Evolutionary conservation across 805 yeast genomes (phyloP).

Genomic region (Cyberlindnera amylophila): DNA sequence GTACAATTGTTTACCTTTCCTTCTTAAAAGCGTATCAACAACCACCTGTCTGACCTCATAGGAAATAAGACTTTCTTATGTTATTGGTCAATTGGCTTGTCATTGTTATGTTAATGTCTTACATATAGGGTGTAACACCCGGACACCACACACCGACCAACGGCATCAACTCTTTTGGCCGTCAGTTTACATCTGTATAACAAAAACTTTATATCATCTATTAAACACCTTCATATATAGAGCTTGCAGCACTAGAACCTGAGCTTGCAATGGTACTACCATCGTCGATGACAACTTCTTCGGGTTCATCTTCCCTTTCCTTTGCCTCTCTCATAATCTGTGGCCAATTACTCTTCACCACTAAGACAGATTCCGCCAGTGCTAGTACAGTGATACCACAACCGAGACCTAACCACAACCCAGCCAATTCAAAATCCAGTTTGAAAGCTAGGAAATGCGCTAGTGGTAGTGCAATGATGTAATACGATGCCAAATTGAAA

Average conservation of each 20-base stretch:
- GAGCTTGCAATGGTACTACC: slow-evolving; percentile 22
- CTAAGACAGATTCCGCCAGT: slow-evolving; percentile 42
- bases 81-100: too few species aligned
- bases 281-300: slow-evolving; percentile 25
- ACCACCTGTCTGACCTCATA: too few species aligned
- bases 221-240: neutral
- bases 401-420: slow-evolving; percentile 75
- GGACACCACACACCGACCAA: too few species aligned
- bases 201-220: too few species aligned
- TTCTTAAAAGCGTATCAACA: too few species aligned
- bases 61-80: too few species aligned
- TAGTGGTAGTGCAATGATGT: slow-evolving; percentile 64
- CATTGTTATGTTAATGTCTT: too few species aligned
- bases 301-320: slow-evolving; percentile 28
- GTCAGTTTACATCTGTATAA: too few species aligned
- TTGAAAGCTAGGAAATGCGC: slow-evolving; percentile 56
- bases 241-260: neutral
- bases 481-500: slow-evolving; percentile 67
- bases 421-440: slow-evolving; percentile 45
- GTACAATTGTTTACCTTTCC: too few species aligned
- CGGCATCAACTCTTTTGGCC: too few species aligned
- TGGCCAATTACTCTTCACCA: slow-evolving; percentile 51
- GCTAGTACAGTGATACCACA: slow-evolving; percentile 58
- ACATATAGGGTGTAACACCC: too few species aligned
- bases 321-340: slow-evolving; percentile 35